Conservation (phyloP, 495 filamentous ascomycete genomes). For the Penicillium steckii region DNA sequence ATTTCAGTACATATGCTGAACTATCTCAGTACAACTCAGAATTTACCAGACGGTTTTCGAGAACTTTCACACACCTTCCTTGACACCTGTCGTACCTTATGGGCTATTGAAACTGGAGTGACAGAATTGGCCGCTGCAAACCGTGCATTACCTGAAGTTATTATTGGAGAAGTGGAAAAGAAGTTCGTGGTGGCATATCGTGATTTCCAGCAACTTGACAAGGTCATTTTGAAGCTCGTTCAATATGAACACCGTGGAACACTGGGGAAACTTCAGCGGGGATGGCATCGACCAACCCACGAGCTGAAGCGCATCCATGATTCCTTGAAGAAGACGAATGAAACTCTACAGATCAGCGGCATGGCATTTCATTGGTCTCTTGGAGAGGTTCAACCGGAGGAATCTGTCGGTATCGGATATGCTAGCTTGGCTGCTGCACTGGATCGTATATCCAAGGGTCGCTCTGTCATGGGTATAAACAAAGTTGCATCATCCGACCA, state of each 20-base stretch:
- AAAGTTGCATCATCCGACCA: constrained; percentile 10
- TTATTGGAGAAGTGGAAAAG: constrained; percentile 49
- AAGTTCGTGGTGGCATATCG: constrained; percentile 42
- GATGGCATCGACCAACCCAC: constrained; percentile 37
- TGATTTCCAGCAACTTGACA: constrained; percentile 50
- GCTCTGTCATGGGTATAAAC: constrained; percentile 22
- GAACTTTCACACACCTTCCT: constrained; percentile 51
- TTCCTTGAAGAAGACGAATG: constrained; percentile 20
- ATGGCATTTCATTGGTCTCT: constrained; percentile 28
- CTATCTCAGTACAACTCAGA: constrained; percentile 48
- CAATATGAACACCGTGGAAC: constrained; percentile 48
- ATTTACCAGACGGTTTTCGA: constrained; percentile 43
- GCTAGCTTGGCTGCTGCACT: constrained; percentile 24
- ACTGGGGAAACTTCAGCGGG: constrained; percentile 48
- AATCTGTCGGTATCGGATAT: constrained; percentile 25
- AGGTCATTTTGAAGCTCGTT: constrained; percentile 46
- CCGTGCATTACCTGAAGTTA: constrained; percentile 43
- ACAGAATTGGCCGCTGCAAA: constrained; percentile 34
- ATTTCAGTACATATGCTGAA: constrained; percentile 57
- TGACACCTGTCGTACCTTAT: constrained; percentile 49
- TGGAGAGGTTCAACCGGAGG: constrained; percentile 17
- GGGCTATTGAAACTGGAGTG: constrained; percentile 51
- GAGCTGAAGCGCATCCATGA: constrained; percentile 23
- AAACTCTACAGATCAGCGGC: constrained; percentile 24
- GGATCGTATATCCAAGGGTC: constrained; percentile 24